phyloP scores from a whole-genome alignment of 176 grass and related monocot genomes.

The Oryza meyeriana region DNA sequence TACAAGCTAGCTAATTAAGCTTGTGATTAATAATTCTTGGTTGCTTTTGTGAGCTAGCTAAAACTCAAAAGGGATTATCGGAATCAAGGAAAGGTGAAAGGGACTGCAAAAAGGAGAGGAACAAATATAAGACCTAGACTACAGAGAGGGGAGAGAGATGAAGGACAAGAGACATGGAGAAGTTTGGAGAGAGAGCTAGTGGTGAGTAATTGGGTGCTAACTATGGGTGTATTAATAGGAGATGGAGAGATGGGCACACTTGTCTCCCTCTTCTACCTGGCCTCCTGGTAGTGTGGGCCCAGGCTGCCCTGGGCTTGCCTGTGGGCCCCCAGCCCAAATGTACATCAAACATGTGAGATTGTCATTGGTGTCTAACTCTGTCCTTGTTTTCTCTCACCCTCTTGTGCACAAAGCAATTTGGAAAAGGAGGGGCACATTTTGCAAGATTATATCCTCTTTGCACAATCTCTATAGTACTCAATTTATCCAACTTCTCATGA shows the following conservation, averaged over 20 bases:
- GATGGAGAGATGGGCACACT: neutral
- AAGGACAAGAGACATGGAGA: neutral
- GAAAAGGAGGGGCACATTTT: neutral
- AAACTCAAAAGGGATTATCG: neutral
- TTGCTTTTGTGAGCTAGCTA: neutral
- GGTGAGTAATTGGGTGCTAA: neutral
- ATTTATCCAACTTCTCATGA: neutral
- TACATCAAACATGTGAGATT: neutral
- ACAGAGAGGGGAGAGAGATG: neutral
- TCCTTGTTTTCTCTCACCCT: neutral
- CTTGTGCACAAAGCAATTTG: neutral
- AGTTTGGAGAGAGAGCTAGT: neutral
- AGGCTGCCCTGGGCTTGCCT: neutral
- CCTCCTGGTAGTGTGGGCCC: neutral
- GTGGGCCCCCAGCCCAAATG: neutral
- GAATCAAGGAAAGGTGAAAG: neutral
- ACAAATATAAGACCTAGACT: neutral
- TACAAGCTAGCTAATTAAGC: neutral
- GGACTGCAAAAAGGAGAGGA: neutral
- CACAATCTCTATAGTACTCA: neutral
- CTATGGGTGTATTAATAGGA: constrained; percentile 23
- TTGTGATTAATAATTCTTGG: neutral
- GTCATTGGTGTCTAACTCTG: neutral
- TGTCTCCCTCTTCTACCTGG: neutral
- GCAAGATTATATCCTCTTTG: neutral